Evolutionary conservation across 345 rosid species (phyloP), one percentile per base, ranked within the genome.

Genomic region (Syzygium aqueum): DNA sequence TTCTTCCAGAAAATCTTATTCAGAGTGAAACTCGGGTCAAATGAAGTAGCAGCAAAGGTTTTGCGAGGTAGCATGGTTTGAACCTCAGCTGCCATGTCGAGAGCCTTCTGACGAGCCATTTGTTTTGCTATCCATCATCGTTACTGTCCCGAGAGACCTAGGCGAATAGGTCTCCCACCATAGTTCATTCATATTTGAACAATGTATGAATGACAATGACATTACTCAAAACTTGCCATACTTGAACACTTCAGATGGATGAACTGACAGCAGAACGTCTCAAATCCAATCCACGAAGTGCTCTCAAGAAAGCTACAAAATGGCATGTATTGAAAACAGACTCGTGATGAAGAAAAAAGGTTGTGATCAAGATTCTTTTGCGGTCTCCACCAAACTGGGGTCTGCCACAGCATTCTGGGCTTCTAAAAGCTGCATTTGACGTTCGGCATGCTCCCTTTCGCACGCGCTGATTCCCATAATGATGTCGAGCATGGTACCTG

Each of bases 401-500:
- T 87, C 91, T 2, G 90, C 90, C 7, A 85, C 90, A 77, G 95
- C 84, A 88, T 90, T 90, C 88, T 94, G 95, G 61, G 94, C 93
- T 93, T 96, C 97, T 82, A 92, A 86, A 85, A 97, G 92, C 94
- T 94, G 92, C 93, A 95, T 95, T 85, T 96, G 99, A 86, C 93
- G 96, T 89, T 97, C 98, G 3, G 99, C 99, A n/a, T 97, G 98
- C 89, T 97, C 99, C 92, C 99, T 95, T 87, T 95, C 99, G 28
- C 99, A 96, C 27, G 95, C 96, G 86, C 90, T 96, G 89, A 96
- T 93, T 52, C 98, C 99, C 90, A 95, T 92, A 59, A 96, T 95
- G 87, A 96, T 97, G 86, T 97, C 99, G 10, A 96, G 96, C 99
- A 97, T 97, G 28, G 99, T 96, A 52, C 99, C 99, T 0, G 99